Percentiles rank a stretch among this genome's conserved stretches.
phyloP scores from a whole-genome alignment of 306 rosid species.

The Ammopiptanthus mongolicus region DNA sequence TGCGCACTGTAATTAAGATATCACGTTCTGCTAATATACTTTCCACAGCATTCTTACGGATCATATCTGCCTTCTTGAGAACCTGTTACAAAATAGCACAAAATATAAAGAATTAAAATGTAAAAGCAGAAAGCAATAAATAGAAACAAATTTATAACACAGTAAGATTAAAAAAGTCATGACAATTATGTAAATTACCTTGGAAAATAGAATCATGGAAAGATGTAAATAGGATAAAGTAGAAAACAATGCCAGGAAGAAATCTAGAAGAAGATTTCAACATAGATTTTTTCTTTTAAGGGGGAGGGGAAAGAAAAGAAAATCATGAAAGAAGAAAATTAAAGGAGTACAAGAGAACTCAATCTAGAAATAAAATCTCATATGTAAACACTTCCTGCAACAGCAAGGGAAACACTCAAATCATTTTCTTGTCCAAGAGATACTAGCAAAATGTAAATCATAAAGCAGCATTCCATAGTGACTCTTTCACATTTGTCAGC shows the following conservation, averaged over 20 bases:
- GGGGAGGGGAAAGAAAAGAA: background rate
- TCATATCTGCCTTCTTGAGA: constrained; percentile 97
- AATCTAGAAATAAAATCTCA: background rate
- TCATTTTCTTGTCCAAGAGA: background rate
- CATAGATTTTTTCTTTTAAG: background rate
- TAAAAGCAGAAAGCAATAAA: constrained; percentile 6
- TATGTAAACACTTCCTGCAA: background rate
- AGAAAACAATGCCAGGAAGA: background rate
- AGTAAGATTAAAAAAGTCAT: background rate
- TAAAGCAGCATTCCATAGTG: background rate
- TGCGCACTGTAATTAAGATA: constrained; percentile 96
- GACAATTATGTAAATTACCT: background rate
- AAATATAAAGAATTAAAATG: background rate
- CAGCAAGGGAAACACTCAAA: background rate
- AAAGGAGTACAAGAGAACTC: background rate
- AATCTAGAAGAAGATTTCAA: background rate
- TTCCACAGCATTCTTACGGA: constrained; percentile 98
- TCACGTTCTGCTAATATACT: constrained; percentile 98
- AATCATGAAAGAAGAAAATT: background rate
- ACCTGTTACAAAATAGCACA: constrained; percentile 50
- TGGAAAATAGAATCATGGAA: background rate
- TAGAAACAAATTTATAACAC: background rate
- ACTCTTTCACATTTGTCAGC: background rate
- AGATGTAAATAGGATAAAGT: background rate
- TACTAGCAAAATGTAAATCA: background rate